phyloP scores from a whole-genome alignment of 192 early-diverging fungal genomes.

The Coemansia sp. region DNA sequence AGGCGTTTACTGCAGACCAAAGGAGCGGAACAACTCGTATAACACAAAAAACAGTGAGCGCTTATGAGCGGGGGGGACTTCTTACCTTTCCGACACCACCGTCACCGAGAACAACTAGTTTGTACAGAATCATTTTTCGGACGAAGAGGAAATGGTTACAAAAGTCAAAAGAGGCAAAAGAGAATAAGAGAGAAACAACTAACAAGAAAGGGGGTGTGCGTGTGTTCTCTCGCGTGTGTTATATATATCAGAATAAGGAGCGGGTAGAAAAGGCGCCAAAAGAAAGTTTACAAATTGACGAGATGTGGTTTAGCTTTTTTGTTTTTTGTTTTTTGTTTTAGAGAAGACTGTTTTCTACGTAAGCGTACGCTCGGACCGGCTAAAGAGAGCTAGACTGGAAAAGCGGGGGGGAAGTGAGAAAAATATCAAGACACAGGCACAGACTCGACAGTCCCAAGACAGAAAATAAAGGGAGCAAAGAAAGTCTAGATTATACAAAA shows the following conservation, averaged over 20 bases:
- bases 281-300: constrained; percentile 11
- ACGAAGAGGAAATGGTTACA: constrained; percentile 7
- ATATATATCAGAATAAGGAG: constrained; percentile 5
- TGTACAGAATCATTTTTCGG: constrained; percentile 85
- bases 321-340: no score
- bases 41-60: neutral
- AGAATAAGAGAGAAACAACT: neutral
- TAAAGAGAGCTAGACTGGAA: neutral
- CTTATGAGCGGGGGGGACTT: neutral
- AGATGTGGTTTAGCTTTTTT: neutral
- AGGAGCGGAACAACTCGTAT: neutral
- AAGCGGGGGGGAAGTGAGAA: neutral
- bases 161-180: constrained; percentile 4
- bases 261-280: constrained; percentile 1
- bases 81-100: constrained; percentile 93
- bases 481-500: constrained; percentile 28
- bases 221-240: neutral
- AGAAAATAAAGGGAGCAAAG: constrained; percentile 15
- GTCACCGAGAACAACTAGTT: constrained; percentile 90
- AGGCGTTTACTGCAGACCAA: neutral
- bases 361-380: constrained; percentile 3
- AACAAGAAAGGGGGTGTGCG: neutral
- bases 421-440: constrained; percentile 7
- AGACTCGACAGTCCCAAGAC: constrained; percentile 12
- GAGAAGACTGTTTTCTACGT: constrained; percentile 1